Base-by-base conservation (phyloP, 75 land plant species). In the Sequoiadendron giganteum region DNA sequence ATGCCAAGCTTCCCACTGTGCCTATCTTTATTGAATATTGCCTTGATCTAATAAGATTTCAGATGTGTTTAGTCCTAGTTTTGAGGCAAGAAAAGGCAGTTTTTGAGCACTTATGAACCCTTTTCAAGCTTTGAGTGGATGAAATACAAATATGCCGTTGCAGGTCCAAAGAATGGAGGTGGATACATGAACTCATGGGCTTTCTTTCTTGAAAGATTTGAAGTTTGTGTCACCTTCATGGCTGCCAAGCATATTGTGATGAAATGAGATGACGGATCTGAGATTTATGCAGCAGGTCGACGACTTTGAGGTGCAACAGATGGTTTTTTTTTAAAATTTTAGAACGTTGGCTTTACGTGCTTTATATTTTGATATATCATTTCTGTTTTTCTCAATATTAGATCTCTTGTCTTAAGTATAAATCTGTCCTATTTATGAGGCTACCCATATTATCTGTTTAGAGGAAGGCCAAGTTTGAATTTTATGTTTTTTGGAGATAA, bases 121-220 rank as follows among this genome's bases (percentile, higher is more conserved):
- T 82, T 43, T 45, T 82, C 52, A 47, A 45, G 84, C 52, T 82
- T 79, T 25, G 83, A 73, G 84, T 82, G 84, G 32, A 82, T 82
- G 84, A 82, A 82, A 47, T 45, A 32, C 76, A 73, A 73, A 73
- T 32, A 82, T 82, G 52, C 42, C 4, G 84, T 43, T 21, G 49
- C 84, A 47, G 84, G 52, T 82, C 52, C 52, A 82, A 82, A 42
- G 84, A 47, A 82, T 45, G 84, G 52, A 82, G 84, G 83, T 80
- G 83, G 83, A 40, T 42, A 39, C 83, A 80, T 80, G 32, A 81
- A 45, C 48, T 81, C 83, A 45, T 81, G 83, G 83, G 52, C 52
- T 43, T 82, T 45, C 49, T 82, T 82, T 47, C 32, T 18, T 25
- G 48, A 82, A 82, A 40, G 45, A 82, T 28, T 28, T 82, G 84